Evolutionary conservation across 1,284 basidiomycete species (phyloP), one percentile per base, ranked within the genome.

Genomic region (Cutaneotrichosporon dermatis): DNA sequence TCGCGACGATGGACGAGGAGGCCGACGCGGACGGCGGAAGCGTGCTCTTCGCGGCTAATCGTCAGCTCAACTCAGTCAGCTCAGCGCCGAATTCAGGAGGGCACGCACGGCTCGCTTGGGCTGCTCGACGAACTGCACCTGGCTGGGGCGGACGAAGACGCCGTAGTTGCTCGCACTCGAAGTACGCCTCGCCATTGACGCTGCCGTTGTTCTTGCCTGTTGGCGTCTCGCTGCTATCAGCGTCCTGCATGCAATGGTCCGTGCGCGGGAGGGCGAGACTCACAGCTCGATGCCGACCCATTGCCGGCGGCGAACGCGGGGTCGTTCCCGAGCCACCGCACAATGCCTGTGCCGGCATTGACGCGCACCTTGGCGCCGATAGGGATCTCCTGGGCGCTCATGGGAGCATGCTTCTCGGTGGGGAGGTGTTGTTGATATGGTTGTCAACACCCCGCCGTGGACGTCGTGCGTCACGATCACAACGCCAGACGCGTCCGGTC

Each of bases 181-280:
- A 99, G 80, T 99, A 99, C 7, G 79, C 69, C 59, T 87, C 81
- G 35, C 89, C 93, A 51, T 88, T 83, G 1, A 99, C 90, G 1
- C 86, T 84, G 2, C 96, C 96, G 70, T 99, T 89, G 80, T 99
- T 99, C 86, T 98, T 98, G 43, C 96, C 96, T 48, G 86, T 88
- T 4, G 83, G 76, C 66, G 89, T 86, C 53, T 81, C 64, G 33
- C 64, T 66, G 39, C 4, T 0, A 41, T 58, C 42, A 59, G 53
- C 25, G 25, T 3, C 2, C 25, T 25, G 25, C 25, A 25, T 25
- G 25, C 25, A 2, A 25, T 15, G 11, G 13, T 7, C 11, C 13
- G 6, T 8, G 16, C 46, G n/a, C 10, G 13, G 34, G 25, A 33
- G n/a, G 25, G 12, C 11, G 25, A 25, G 25, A 41, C 68, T 71